Evolutionary conservation across 768 basidiomycete species (phyloP).

Genomic region (Ramaria sp.): DNA sequence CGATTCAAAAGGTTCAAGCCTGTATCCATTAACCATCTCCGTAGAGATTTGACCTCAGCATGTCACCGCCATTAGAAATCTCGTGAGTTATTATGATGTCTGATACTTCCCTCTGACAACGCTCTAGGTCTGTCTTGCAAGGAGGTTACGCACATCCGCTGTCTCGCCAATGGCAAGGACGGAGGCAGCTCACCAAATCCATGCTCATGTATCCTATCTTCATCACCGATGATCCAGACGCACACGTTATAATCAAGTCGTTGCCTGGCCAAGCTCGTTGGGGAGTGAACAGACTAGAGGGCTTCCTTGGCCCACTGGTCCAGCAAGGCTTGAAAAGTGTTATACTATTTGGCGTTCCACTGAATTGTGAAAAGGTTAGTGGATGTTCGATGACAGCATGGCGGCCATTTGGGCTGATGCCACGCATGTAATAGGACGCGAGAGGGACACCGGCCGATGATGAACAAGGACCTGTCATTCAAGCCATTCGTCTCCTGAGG

Average conservation of each 20-base stretch:
- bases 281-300: conserved; percentile 91
- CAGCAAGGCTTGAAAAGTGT: conserved; percentile 85
- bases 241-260: conserved; percentile 61
- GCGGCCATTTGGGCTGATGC: too few relatives aligned
- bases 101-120: not conserved
- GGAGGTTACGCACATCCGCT: conserved; percentile 93
- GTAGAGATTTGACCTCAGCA: not conserved
- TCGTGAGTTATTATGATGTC: not conserved
- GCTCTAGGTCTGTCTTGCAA: conserved; percentile 62
- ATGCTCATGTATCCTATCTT: conserved; percentile 99
- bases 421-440: conserved; percentile 45
- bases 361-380: conserved; percentile 64
- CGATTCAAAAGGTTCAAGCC: not conserved
- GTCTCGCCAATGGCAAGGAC: conserved; percentile 79
- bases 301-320: conserved; percentile 78
- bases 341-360: conserved; percentile 89
- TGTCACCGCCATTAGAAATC: conserved; percentile 5
- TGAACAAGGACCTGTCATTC: conserved; percentile 82
- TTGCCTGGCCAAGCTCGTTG: conserved; percentile 86
- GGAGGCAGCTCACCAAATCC: conserved; percentile 67
- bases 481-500: conserved; percentile 74
- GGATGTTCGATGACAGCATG: not conserved
- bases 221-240: conserved; percentile 88
- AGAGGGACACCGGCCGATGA: conserved; percentile 87
- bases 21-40: not conserved